Base-by-base conservation (phyloP, 2,329 filamentous ascomycete species). In the Lecanosticta acicola region DNA sequence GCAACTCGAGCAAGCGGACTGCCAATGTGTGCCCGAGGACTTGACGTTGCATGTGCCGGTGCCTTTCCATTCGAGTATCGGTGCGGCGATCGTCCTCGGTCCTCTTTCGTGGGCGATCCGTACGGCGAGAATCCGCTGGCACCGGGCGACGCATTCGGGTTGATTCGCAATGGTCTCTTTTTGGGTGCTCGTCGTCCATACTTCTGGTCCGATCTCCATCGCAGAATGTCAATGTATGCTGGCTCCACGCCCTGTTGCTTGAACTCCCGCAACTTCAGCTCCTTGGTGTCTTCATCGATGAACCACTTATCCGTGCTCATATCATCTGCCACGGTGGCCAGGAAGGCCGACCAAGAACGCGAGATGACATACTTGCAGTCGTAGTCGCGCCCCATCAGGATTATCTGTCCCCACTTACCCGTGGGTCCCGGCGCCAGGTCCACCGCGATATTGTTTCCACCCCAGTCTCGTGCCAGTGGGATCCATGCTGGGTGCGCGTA, bases 331-430 rank as follows among this genome's bases (percentile, higher is more conserved):
- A 96, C 79, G 24, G 83, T 79, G 41, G 89, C 89, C 16, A 98
- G 71, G 63, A 98, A 90, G 8, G 84, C 79, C 13, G 83, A 80
- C 93, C 93, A 98, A 1, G 91, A 97, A 50, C 87, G 82, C 21
- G 93, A 87, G 46, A 98, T 79, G 4, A 98, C 93, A 64, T 95
- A 98, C 72, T 98, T 98, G 69, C 87, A 95, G 65, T 98, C 93
- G 69, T 95, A 98, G 71, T 98, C 93, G 50, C 93, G 87, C 41
- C 93, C 93, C 66, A 94, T 96, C 51, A 98, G 78, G 60, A 98
- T 95, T 55, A 98, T 81, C 66, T 98, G 93, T 43, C 93, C 93
- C 91, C 93, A 98, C 65, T 83, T 85, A 32, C 93, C 93, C 38
- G 80, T 79, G 8, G 91, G 87, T 2, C 93, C 93, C 17, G 93